Percentiles rank a stretch among this genome's conserved stretches.
Evolutionary conservation across 345 rosid genomes (phyloP).

Genomic region (Fremontodendron californicum): DNA sequence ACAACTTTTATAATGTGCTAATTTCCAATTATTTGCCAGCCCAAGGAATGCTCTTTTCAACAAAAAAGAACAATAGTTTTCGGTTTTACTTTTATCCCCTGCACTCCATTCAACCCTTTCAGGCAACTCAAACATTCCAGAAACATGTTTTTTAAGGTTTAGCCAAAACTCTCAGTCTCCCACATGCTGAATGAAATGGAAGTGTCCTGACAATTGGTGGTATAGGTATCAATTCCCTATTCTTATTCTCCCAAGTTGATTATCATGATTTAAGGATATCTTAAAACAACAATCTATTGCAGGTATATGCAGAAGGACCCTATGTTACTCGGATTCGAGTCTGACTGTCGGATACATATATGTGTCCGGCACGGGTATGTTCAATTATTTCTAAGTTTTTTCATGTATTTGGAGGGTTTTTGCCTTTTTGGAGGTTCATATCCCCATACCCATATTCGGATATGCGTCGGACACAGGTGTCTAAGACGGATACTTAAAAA

Average conservation of each 20-base stretch:
- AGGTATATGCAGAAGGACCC: slow-evolving; percentile 99
- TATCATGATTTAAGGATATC: neutral
- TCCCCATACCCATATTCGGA: too few species aligned
- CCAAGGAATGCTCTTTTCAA: neutral
- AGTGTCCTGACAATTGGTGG: neutral
- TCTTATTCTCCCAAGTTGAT: neutral
- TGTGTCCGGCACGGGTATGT: too few species aligned
- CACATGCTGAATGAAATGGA: neutral
- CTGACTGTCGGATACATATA: too few species aligned
- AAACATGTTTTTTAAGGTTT: too few species aligned
- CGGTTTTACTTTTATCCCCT: too few species aligned
- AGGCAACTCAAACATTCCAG: neutral
- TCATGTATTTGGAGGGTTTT: too few species aligned
- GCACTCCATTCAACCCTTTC: neutral
- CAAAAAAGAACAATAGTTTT: neutral
- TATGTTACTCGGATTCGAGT: too few species aligned
- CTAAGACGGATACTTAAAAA: too few species aligned
- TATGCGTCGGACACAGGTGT: too few species aligned
- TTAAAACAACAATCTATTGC: neutral
- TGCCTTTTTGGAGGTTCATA: too few species aligned
- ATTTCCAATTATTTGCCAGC: neutral
- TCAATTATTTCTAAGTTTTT: too few species aligned
- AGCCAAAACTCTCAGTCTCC: too few species aligned
- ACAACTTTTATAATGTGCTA: neutral
- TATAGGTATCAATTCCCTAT: neutral